Percentiles rank a stretch among this genome's conserved stretches.
phyloP scores from a whole-genome alignment of 2,329 filamentous ascomycete genomes.

The Atkinsonella hypoxylon region DNA sequence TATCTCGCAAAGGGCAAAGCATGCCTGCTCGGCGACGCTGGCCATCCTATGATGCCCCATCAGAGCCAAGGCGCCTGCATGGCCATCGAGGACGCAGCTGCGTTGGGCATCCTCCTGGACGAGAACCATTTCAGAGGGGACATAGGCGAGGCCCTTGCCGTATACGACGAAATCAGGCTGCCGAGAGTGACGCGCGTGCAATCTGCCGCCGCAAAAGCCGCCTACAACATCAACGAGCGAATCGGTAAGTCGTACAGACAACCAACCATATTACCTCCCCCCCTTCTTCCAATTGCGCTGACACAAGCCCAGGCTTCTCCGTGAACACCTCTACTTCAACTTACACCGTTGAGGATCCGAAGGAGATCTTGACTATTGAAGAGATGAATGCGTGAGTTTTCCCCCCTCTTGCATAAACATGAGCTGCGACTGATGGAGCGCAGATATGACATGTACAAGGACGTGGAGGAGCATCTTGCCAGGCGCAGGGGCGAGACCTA shows the following conservation, averaged over 20 bases:
- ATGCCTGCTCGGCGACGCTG: constrained; percentile 54
- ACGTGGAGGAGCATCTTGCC: constrained; percentile 38
- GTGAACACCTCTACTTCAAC: constrained; percentile 41
- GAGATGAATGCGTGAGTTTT: constrained; percentile 52
- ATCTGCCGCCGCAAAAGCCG: constrained; percentile 42
- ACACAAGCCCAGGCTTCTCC: constrained; percentile 38
- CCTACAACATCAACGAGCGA: constrained; percentile 50
- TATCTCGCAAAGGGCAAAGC: constrained; percentile 38
- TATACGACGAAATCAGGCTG: constrained; percentile 41
- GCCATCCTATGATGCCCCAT: constrained; percentile 55
- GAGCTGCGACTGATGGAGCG: not conserved
- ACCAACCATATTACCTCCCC: no score
- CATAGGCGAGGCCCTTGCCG: constrained; percentile 31
- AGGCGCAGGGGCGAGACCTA: constrained; percentile 21
- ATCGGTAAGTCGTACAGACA: constrained; percentile 35
- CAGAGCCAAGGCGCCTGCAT: constrained; percentile 56
- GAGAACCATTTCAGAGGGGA: constrained; percentile 33
- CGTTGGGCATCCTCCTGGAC: constrained; percentile 49
- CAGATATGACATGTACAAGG: constrained; percentile 47
- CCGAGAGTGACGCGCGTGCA: constrained; percentile 45
- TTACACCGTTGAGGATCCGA: constrained; percentile 51
- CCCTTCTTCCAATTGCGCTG: no score
- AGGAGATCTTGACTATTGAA: constrained; percentile 51
- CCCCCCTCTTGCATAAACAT: no score
- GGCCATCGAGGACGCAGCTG: constrained; percentile 55